Percentiles rank a stretch among this genome's conserved stretches.
Conservation (phyloP, 1,139 yeast species). For the Magnusiomyces magnusii region DNA sequence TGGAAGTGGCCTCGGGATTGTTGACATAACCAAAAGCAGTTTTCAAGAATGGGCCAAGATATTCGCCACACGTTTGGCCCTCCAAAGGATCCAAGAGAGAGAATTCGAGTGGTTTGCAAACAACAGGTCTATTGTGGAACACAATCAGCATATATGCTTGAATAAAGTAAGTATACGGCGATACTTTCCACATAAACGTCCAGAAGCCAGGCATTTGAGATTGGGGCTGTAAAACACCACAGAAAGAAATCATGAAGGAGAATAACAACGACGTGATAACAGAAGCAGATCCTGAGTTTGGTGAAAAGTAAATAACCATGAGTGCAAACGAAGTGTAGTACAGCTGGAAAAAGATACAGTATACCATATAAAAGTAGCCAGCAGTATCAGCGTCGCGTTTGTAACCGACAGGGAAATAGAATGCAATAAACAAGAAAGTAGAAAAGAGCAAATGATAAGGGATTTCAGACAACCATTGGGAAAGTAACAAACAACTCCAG, state of each 20-base stretch:
- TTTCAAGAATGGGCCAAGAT: slow-evolving; percentile 35
- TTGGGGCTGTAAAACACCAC: slow-evolving; percentile 50
- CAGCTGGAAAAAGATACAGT: slow-evolving; percentile 39
- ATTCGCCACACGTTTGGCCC: slow-evolving; percentile 43
- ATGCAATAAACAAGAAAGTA: slow-evolving; percentile 28
- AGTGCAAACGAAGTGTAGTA: slow-evolving; percentile 43
- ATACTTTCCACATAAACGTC: slow-evolving; percentile 49
- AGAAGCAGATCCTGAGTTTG: slow-evolving; percentile 42
- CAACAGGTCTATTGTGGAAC: slow-evolving; percentile 39
- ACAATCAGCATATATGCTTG: slow-evolving; percentile 40
- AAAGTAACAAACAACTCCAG: slow-evolving; percentile 42
- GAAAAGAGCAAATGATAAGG: slow-evolving; percentile 35
- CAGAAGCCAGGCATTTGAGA: slow-evolving; percentile 49
- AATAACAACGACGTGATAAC: slow-evolving; percentile 43
- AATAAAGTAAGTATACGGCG: slow-evolving; percentile 51
- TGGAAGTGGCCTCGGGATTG: slow-evolving; percentile 36
- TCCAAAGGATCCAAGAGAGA: slow-evolving; percentile 43
- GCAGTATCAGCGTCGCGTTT: slow-evolving; percentile 36
- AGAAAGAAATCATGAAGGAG: slow-evolving; percentile 45
- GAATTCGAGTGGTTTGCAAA: slow-evolving; percentile 42
- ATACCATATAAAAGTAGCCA: slow-evolving; percentile 41
- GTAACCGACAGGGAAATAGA: slow-evolving; percentile 39
- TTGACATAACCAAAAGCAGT: slow-evolving; percentile 39
- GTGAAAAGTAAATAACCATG: slow-evolving; percentile 41
- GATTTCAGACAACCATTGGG: slow-evolving; percentile 39